These are phyloP conservation scores for Solanum arcanum DNA, from an alignment of 257 asterid genomes.

Conservation along the genomic window DNA sequence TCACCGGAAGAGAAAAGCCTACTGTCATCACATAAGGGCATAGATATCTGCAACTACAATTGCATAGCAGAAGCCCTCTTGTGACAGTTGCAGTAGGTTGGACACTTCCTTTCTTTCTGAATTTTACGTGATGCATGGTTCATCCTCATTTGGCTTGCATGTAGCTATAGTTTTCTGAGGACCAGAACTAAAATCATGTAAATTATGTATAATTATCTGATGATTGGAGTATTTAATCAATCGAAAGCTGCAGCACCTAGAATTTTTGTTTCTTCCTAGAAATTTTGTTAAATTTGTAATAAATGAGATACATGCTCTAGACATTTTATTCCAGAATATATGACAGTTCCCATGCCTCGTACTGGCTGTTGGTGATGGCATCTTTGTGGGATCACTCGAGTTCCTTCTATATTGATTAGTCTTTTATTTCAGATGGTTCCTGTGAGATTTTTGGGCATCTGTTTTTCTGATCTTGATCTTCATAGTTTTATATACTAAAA, in stretches of 20 bases:
- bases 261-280: neutral
- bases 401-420: neutral
- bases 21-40: slow-evolving; percentile 73
- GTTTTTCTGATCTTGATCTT: neutral
- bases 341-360: neutral
- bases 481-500: neutral
- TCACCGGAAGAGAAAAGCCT: slow-evolving; percentile 92
- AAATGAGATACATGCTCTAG: neutral
- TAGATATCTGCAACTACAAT: neutral
- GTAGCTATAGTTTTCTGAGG: neutral
- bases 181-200: neutral
- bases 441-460: neutral
- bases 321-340: neutral
- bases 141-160: neutral
- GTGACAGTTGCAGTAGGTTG: slow-evolving; percentile 12
- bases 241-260: neutral
- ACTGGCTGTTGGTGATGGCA: neutral
- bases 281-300: neutral
- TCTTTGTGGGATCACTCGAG: neutral
- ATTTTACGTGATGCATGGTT: neutral
- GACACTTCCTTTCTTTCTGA: slow-evolving; percentile 1
- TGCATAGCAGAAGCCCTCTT: neutral
- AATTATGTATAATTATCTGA: neutral
- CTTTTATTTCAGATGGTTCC: neutral
- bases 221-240: neutral